Percentiles rank a stretch among this genome's conserved stretches.
phyloP scores from a whole-genome alignment of 148 eudicot species.

The Dianthus caryophyllus region DNA sequence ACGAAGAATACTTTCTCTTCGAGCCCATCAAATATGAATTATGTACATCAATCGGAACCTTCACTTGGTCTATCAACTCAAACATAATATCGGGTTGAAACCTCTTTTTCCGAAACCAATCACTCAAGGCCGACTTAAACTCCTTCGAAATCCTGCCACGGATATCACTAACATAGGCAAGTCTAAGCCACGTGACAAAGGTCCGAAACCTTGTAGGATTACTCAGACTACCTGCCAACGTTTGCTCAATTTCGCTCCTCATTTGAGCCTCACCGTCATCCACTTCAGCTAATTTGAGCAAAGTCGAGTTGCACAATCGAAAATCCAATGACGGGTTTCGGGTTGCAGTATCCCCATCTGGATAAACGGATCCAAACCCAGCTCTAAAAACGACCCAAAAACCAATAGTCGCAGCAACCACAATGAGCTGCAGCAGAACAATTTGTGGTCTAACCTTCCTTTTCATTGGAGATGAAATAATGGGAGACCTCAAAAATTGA shows the following conservation, averaged over 20 bases:
- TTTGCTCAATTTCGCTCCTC: slow-evolving; percentile 44
- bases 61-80: slow-evolving; percentile 38
- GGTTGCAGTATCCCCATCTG: too few species aligned
- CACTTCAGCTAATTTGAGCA: slow-evolving; percentile 49
- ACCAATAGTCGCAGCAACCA: too few species aligned
- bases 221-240: slow-evolving; percentile 43
- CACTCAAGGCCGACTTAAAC: slow-evolving; percentile 39
- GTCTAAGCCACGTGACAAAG: slow-evolving; percentile 42
- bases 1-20: slow-evolving; percentile 41
- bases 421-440: too few species aligned
- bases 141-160: slow-evolving; percentile 30
- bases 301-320: slow-evolving; percentile 48
- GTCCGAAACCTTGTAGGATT: slow-evolving; percentile 33
- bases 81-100: slow-evolving; percentile 40
- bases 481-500: too few species aligned
- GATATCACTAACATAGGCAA: too few species aligned
- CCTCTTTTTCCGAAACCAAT: slow-evolving; percentile 53
- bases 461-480: too few species aligned
- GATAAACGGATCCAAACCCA: too few species aligned
- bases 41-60: slow-evolving; percentile 29
- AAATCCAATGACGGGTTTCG: slow-evolving; percentile 19
- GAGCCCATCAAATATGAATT: slow-evolving; percentile 16
- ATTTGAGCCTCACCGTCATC: slow-evolving; percentile 45
- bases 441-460: too few species aligned
- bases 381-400: too few species aligned